Conservation (phyloP, 2,329 filamentous ascomycete genomes). For the Colletotrichum gloeosporioides region DNA sequence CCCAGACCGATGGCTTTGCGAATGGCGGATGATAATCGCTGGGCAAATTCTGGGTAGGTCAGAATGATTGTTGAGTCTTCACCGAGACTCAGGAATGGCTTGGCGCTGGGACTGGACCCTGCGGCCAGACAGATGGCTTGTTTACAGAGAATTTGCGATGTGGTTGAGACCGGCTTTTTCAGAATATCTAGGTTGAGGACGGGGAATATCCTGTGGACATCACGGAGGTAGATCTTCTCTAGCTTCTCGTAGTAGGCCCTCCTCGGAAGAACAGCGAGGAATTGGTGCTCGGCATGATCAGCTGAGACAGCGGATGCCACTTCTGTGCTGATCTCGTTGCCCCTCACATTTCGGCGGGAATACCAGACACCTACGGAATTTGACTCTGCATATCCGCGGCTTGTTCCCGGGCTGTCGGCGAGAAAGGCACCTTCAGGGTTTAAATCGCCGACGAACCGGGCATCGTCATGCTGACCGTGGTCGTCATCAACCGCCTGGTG, state of each 20-base stretch:
- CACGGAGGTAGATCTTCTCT: constrained; percentile 12
- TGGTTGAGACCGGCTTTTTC: constrained; percentile 21
- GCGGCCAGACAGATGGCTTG: constrained; percentile 27
- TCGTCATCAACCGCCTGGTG: background rate
- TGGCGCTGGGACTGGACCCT: constrained; percentile 23
- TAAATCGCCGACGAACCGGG: constrained; percentile 26
- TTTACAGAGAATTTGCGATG: constrained; percentile 22
- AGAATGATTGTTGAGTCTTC: constrained; percentile 3
- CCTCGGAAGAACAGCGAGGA: constrained; percentile 5
- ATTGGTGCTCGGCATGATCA: constrained; percentile 3
- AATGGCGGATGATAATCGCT: constrained; percentile 16
- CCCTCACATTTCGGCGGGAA: background rate
- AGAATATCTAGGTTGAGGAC: constrained; percentile 25
- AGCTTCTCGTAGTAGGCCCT: constrained; percentile 23
- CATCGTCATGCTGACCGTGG: constrained; percentile 13
- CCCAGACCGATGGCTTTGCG: constrained; percentile 11
- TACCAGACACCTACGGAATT: constrained; percentile 22
- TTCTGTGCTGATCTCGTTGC: background rate
- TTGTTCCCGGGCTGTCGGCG: constrained; percentile 19
- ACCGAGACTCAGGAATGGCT: constrained; percentile 20
- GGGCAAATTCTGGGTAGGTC: constrained; percentile 15
- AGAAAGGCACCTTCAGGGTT: constrained; percentile 29
- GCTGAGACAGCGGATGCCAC: constrained; percentile 1
- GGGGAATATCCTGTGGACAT: constrained; percentile 25
- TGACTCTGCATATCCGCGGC: constrained; percentile 11